Conservation (phyloP, 305 asterid species). For the Fraxinus sp. region DNA sequence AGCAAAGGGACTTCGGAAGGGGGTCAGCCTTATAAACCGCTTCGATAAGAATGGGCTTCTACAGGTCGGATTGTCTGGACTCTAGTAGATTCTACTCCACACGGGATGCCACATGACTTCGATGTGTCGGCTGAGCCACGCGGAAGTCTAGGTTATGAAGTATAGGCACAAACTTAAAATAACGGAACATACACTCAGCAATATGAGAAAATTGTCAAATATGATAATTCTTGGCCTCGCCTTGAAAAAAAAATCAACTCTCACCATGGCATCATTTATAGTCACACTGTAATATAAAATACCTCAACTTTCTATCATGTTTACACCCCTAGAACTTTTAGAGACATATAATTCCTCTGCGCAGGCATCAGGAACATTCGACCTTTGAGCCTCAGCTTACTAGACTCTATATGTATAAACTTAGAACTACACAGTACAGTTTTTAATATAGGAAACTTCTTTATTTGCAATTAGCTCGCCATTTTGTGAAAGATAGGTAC, state of each 20-base stretch:
- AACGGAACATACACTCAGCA: neutral
- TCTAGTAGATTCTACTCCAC: no score
- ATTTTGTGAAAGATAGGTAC: constrained; percentile 38
- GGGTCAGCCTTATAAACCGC: no score
- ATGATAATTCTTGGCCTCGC: constrained; percentile 36
- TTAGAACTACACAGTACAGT: constrained; percentile 71
- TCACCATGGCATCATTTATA: constrained; percentile 60
- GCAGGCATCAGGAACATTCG: constrained; percentile 37
- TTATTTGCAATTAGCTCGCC: constrained; percentile 56
- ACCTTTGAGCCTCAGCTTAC: constrained; percentile 55
- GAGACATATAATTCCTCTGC: constrained; percentile 34
- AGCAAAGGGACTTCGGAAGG: no score
- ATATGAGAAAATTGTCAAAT: neutral
- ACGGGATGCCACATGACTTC: no score
- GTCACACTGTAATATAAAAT: constrained; percentile 44
- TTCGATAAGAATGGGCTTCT: no score
- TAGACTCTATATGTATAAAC: constrained; percentile 56
- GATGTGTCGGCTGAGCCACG: no score
- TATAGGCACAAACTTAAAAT: neutral
- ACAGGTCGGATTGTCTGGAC: no score
- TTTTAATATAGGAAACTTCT: constrained; percentile 52
- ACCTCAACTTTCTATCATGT: constrained; percentile 54
- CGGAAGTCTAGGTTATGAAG: neutral
- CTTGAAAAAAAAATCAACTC: constrained; percentile 53
- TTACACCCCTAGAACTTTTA: constrained; percentile 46